These are phyloP conservation scores for Kandelia obovata DNA, from an alignment of 345 rosid species.

Conservation along the genomic window DNA sequence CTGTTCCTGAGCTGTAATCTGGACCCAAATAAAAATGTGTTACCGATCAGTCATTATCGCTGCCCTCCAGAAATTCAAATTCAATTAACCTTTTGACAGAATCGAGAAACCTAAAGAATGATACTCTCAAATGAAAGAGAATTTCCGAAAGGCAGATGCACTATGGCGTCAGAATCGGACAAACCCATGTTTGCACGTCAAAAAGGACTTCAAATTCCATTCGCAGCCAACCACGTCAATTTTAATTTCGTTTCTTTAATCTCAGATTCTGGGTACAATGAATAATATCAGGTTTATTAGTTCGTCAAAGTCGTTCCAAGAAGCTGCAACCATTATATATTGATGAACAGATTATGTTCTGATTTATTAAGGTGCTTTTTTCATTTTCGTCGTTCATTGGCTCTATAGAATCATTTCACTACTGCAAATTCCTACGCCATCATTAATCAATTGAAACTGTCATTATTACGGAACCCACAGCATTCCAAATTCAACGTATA, in stretches of 20 bases:
- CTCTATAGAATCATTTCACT: background rate
- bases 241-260: no score
- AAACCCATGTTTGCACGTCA: background rate
- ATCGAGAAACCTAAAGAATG: no score
- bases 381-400: background rate
- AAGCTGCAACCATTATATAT: no score
- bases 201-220: background rate
- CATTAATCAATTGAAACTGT: slow-evolving; percentile 18
- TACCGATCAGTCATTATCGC: no score
- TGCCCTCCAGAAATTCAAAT: no score
- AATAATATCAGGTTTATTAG: background rate
- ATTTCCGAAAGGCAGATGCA: no score
- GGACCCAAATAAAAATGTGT: no score
- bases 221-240: background rate
- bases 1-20: no score
- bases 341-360: background rate
- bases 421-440: slow-evolving; percentile 9
- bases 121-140: no score
- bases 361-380: background rate
- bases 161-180: no score
- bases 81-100: no score
- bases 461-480: background rate
- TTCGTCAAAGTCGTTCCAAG: no score
- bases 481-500: background rate
- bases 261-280: background rate